Conservation (phyloP, 1,139 yeast species). For the Nakaseomyces nivariensis region DNA sequence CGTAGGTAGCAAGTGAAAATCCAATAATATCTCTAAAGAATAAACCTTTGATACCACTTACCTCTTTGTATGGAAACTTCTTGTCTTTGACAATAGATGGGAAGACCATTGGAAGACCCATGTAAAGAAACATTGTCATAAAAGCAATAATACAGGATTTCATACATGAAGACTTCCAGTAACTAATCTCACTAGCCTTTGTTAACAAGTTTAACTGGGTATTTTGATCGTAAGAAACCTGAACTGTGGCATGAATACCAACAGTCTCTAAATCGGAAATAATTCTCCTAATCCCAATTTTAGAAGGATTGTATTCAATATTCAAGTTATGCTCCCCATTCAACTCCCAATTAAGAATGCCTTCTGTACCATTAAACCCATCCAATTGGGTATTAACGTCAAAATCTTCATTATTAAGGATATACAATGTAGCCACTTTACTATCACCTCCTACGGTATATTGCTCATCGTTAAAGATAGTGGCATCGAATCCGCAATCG, state of each 20-base stretch:
- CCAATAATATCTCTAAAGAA: slow-evolving; percentile 55
- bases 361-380: not conserved
- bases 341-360: not conserved
- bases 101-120: slow-evolving; percentile 22
- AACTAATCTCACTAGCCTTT: slow-evolving; percentile 58
- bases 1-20: slow-evolving; percentile 48
- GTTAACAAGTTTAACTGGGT: slow-evolving; percentile 62
- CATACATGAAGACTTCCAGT: slow-evolving; percentile 54
- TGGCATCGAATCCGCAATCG: slow-evolving; percentile 70
- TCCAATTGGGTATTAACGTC: too few species aligned
- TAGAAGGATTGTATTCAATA: slow-evolving; percentile 37
- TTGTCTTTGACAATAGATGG: slow-evolving; percentile 9
- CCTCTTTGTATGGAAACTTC: slow-evolving; percentile 19
- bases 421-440: slow-evolving; percentile 5
- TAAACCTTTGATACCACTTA: slow-evolving; percentile 38
- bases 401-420: not conserved
- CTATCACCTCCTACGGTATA: slow-evolving; percentile 15
- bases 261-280: slow-evolving; percentile 39
- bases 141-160: slow-evolving; percentile 31
- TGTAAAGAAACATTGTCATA: slow-evolving; percentile 20
- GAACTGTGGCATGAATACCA: slow-evolving; percentile 41
- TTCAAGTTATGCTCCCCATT: not conserved
- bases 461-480: not conserved
- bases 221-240: slow-evolving; percentile 18
- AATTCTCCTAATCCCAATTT: slow-evolving; percentile 49